phyloP scores from a whole-genome alignment of 2,329 filamentous ascomycete genomes.

The Neoarthrinium moseri region DNA sequence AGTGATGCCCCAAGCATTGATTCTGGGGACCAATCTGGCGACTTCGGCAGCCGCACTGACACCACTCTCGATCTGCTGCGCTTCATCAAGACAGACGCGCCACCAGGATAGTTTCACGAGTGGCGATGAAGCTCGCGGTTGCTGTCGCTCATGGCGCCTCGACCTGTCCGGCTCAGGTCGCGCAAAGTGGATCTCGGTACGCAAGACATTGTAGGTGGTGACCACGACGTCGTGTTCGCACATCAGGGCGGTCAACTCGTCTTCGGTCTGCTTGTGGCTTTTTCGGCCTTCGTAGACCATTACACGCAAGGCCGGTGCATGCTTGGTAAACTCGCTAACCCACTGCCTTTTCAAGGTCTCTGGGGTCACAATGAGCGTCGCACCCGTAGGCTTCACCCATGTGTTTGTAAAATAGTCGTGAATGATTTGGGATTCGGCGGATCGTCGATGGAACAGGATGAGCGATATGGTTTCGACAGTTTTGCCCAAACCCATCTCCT shows the following conservation, averaged over 20 bases:
- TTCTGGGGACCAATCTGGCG: slow-evolving; percentile 74
- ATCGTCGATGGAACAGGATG: slow-evolving; percentile 60
- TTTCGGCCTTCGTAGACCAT: slow-evolving; percentile 55
- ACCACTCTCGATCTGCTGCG: slow-evolving; percentile 92
- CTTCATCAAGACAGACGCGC: slow-evolving; percentile 75
- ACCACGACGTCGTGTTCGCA: slow-evolving; percentile 57
- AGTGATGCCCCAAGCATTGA: slow-evolving; percentile 89
- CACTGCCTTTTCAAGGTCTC: slow-evolving; percentile 58
- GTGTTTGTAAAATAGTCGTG: slow-evolving; percentile 39
- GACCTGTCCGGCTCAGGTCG: slow-evolving; percentile 66
- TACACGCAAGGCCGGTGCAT: slow-evolving; percentile 57
- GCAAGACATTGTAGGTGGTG: slow-evolving; percentile 69
- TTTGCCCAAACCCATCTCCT: slow-evolving; percentile 84
- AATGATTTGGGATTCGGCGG: slow-evolving; percentile 13
- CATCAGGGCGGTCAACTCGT: slow-evolving; percentile 42
- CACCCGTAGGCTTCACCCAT: slow-evolving; percentile 46
- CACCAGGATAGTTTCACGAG: slow-evolving; percentile 84
- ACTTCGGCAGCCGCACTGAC: slow-evolving; percentile 80
- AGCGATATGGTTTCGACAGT: slow-evolving; percentile 74
- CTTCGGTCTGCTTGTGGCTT: slow-evolving; percentile 32
- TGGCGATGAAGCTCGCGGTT: slow-evolving; percentile 68
- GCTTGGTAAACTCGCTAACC: slow-evolving; percentile 56
- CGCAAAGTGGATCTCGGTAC: slow-evolving; percentile 77
- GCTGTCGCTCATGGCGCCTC: slow-evolving; percentile 64
- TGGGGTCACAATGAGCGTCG: slow-evolving; percentile 63